Evolutionary conservation across 805 yeast genomes (phyloP), one percentile per base, ranked within the genome.

Genomic region (Priceomyces haplophilus): DNA sequence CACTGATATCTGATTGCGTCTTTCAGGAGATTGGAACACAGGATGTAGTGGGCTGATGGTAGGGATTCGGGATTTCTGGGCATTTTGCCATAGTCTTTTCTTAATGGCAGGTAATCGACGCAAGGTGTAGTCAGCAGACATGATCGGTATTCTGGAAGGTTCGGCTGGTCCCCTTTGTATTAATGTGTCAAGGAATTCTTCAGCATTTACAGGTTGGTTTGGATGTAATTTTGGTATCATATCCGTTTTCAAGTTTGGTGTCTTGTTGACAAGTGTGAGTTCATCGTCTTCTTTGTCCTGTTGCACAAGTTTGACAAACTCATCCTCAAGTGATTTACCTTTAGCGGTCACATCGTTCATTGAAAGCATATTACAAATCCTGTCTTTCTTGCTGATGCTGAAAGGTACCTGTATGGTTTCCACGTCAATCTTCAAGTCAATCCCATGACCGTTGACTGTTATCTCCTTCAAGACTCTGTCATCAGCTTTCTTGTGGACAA

Each of bases 311-410:
- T 25, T 25, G 3, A n/a, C 24, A 18, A 37, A 37, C 10, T 17
- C 34, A 12, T 37, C 25, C 33, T 37, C 29, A 8, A 37, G 24
- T 17, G 34, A 27, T 20, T 27, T 37, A 7, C 34, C 34, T 23
- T 29, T 37, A 10, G 18, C 3, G 30, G 19, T 17, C 3, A 21
- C 12, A 13, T 25, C 33, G 12, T 19, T 17, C 8, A 21, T 21
- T 6, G 23, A 13, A 20, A 47, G 41, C n/a, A 64, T 43, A 41
- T 64, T 62, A 32, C 48, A 43, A 8, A 67, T 54, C n/a, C 62
- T 50, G 41, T 65, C 64, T 13, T 53, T 52, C 32, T 62, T 64
- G 27, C 52, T 49, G 7, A 65, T 57, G 43, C 72, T 67, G 29
- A 56, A 53, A 0, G 73, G 73, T 7, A 62, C 60, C 11, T 51